Base-by-base conservation (phyloP, 2,329 filamentous ascomycete genomes). In the Calcarisporium arbuscula region DNA sequence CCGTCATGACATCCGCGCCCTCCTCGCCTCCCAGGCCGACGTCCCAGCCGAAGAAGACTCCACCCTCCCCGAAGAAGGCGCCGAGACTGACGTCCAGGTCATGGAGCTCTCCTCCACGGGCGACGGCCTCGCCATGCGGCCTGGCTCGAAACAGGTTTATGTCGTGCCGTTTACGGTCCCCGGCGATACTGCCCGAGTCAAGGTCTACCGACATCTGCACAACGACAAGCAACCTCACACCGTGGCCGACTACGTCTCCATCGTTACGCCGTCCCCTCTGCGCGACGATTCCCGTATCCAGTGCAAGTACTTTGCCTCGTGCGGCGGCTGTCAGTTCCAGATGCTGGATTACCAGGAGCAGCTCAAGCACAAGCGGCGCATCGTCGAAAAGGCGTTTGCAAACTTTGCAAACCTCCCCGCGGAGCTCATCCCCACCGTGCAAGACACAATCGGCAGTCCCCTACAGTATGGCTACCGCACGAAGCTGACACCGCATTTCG, bases 401-500 rank as follows among this genome's bases (percentile, higher is more conserved):
- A 90, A 95, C 65, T 98, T 96, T 62, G 94, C 89, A 11, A 78
- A 86, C 41, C 70, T 98, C 6, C 71, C 83, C 1, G 75, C 83
- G 0, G 79, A 84, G 39, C 67, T 84, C 15, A 69, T 96, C 2
- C 92, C 92, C 3, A 54, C 72, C 4, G 74, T 96, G 36, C 74
- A 72, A 32, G 84, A 94, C 45, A 98, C 92, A 8, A 88, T 95
- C 50, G 85, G 84, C 30, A 94, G 86, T 27, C 92, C 92, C 3
- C 61, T 95, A 42, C 81, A 94, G 61, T 96, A 94, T 60, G 85
- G 82, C 37, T 98, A 98, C 67, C 79, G 92, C 35, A 98, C 92
- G 15, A 98, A 98, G 64, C 72, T 98, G 46, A 98, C 92, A 14
- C 92, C 92, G 19, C 92, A 98, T 61, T 98, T 96, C 54, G 84